A percentile compares a stretch with the other conserved stretches of the same genome.
Evolutionary conservation across 2,329 filamentous ascomycete species (phyloP).

Genomic region (Alternaria longipes): DNA sequence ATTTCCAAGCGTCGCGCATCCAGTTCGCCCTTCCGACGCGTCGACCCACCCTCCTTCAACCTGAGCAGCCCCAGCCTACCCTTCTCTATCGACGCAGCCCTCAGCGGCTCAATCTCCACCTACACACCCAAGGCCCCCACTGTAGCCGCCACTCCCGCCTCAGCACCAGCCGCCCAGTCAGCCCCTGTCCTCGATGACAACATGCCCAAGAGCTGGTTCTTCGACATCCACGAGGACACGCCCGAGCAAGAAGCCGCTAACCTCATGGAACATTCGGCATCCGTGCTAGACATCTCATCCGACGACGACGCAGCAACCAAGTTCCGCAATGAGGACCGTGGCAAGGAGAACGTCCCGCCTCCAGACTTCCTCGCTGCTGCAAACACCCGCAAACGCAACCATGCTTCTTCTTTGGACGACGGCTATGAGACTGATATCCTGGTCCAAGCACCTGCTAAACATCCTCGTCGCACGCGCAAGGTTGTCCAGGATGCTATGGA

Average conservation of each 20-base stretch:
- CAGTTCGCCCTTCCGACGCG: conserved; percentile 68
- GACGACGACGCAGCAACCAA: conserved; percentile 78
- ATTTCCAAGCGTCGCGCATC: conserved; percentile 73
- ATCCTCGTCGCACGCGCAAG: conserved; percentile 34
- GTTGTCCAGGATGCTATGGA: conserved; percentile 52
- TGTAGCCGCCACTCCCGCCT: conserved; percentile 43
- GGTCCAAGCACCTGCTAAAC: conserved; percentile 36
- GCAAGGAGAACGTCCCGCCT: conserved; percentile 95
- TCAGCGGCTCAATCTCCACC: conserved; percentile 76
- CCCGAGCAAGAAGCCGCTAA: conserved; percentile 91
- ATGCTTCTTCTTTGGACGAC: conserved; percentile 13
- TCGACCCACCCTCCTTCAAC: conserved; percentile 74
- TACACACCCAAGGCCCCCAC: conserved; percentile 60
- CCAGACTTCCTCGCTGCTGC: conserved; percentile 48
- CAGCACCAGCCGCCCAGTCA: conserved; percentile 47
- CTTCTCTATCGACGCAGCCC: conserved; percentile 85
- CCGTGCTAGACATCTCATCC: conserved; percentile 85
- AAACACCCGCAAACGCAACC: conserved; percentile 24
- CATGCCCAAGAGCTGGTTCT: conserved; percentile 75
- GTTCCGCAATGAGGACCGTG: conserved; percentile 65
- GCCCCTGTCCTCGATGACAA: conserved; percentile 60
- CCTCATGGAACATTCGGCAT: conserved; percentile 88
- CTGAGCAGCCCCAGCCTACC: conserved; percentile 62
- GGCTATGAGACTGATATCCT: conserved; percentile 25
- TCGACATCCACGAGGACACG: conserved; percentile 93